Percentiles rank a stretch among this genome's conserved stretches.
These are phyloP conservation scores for Inga oerstediana DNA, from an alignment of 306 rosid species.

Conservation along the genomic window DNA sequence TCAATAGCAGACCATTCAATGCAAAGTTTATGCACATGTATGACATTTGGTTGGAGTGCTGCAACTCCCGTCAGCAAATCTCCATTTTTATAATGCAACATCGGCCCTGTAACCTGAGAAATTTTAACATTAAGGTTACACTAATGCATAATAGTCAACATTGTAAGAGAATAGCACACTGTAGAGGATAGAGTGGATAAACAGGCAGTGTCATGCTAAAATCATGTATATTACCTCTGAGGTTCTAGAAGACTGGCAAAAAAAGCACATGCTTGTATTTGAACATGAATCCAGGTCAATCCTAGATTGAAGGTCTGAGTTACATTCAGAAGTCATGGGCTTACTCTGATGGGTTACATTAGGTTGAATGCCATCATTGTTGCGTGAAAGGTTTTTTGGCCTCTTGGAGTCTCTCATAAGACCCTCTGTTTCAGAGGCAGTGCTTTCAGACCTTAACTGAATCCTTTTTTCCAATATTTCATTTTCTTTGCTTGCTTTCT, in stretches of 20 bases:
- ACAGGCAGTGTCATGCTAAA: slow-evolving; percentile 4
- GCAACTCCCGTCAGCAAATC: slow-evolving; percentile 57
- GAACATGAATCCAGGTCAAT: slow-evolving; percentile 24
- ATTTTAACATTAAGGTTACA: slow-evolving; percentile 22
- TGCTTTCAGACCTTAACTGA: slow-evolving; percentile 49
- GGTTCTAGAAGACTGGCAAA: slow-evolving; percentile 76
- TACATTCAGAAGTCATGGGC: slow-evolving; percentile 32
- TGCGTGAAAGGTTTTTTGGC: slow-evolving; percentile 47
- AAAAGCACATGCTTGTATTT: slow-evolving; percentile 57
- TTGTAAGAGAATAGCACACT: slow-evolving; percentile 12
- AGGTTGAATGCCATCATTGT: slow-evolving; percentile 29
- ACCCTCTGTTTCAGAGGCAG: slow-evolving; percentile 62
- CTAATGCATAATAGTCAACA: neutral
- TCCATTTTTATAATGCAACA: slow-evolving; percentile 77
- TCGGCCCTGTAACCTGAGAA: slow-evolving; percentile 72
- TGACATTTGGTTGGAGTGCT: slow-evolving; percentile 59
- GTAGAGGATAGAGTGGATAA: neutral
- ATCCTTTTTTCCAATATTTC: slow-evolving; percentile 38
- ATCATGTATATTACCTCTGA: slow-evolving; percentile 58
- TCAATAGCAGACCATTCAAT: slow-evolving; percentile 65
- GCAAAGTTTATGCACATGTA: slow-evolving; percentile 76
- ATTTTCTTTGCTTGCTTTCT: slow-evolving; percentile 39
- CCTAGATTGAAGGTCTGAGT: slow-evolving; percentile 26
- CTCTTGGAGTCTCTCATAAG: slow-evolving; percentile 56
- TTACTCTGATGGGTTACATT: slow-evolving; percentile 28